Conservation (phyloP, 805 yeast species). For the Nakazawaea pomicola region DNA sequence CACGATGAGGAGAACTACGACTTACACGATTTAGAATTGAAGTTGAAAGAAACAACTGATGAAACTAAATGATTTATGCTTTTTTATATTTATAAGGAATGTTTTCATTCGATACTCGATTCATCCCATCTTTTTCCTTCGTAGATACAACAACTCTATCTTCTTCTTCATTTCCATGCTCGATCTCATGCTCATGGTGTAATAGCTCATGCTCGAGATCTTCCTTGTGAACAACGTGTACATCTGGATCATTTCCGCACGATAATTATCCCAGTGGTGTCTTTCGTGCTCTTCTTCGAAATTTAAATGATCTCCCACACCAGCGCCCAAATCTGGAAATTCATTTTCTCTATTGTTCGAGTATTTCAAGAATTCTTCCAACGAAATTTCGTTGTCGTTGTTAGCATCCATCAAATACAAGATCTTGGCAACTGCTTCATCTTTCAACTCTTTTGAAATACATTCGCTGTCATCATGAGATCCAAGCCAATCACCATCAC, state of each 20-base stretch:
- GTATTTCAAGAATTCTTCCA: constrained; percentile 68
- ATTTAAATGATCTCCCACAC: constrained; percentile 92
- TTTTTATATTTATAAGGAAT: constrained; percentile 32
- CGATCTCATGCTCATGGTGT: constrained; percentile 84
- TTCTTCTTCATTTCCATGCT: constrained; percentile 37
- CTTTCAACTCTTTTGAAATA: constrained; percentile 49
- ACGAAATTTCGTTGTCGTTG: constrained; percentile 56
- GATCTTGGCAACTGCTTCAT: constrained; percentile 50
- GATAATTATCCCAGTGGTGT: constrained; percentile 88
- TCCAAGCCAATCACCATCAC: constrained; percentile 90
- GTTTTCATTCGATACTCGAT: constrained; percentile 28
- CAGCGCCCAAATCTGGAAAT: constrained; percentile 89
- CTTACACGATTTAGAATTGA: constrained; percentile 32
- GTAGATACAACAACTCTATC: constrained; percentile 31
- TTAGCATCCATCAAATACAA: constrained; percentile 60
- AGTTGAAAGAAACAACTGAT: constrained; percentile 18
- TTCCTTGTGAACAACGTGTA: constrained; percentile 74
- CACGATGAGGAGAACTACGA: constrained; percentile 31
- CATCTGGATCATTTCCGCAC: constrained; percentile 79
- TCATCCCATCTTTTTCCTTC: constrained; percentile 31
- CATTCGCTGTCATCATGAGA: constrained; percentile 61
- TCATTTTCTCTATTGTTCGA: constrained; percentile 51
- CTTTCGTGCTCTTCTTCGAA: constrained; percentile 91
- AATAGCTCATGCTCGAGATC: constrained; percentile 84
- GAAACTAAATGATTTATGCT: too few species aligned